These are phyloP conservation scores for Spathaspora boniae DNA, from an alignment of 805 yeast species.

Conservation along the genomic window DNA sequence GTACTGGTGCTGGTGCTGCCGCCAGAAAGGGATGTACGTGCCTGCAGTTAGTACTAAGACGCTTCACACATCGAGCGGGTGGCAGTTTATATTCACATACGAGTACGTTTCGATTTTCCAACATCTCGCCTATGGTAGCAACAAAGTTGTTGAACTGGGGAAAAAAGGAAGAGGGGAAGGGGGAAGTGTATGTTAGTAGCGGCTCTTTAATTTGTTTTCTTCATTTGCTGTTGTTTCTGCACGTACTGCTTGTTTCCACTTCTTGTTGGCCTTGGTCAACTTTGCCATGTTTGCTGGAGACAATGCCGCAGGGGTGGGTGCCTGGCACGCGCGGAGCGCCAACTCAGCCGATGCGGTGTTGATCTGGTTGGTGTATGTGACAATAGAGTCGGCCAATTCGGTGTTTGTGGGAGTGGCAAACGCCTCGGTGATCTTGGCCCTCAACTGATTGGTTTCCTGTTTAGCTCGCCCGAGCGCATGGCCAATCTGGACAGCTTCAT, in stretches of 20 bases:
- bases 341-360: too few relatives aligned
- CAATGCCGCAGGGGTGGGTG: too few relatives aligned
- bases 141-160: slow-evolving; percentile 8
- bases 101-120: slow-evolving; percentile 7
- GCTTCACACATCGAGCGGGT: not conserved
- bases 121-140: slow-evolving; percentile 5
- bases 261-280: slow-evolving; percentile 5
- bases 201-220: not conserved
- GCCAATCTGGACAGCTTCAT: too few relatives aligned
- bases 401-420: slow-evolving; percentile 6
- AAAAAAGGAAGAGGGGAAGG: not conserved
- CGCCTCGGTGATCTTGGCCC: not conserved
- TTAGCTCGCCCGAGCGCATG: too few relatives aligned
- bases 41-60: not conserved
- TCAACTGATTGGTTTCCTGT: too few relatives aligned
- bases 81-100: slow-evolving; percentile 6
- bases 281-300: not conserved
- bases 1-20: too few relatives aligned
- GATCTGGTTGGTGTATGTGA: too few relatives aligned
- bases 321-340: too few relatives aligned
- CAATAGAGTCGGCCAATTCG: not conserved
- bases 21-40: not conserved
- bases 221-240: not conserved
- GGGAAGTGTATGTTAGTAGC: slow-evolving; percentile 3
- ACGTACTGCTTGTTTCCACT: slow-evolving; percentile 11